Evolutionary conservation across 495 filamentous ascomycete species (phyloP).

Genomic region (Margaritispora aquatica): DNA sequence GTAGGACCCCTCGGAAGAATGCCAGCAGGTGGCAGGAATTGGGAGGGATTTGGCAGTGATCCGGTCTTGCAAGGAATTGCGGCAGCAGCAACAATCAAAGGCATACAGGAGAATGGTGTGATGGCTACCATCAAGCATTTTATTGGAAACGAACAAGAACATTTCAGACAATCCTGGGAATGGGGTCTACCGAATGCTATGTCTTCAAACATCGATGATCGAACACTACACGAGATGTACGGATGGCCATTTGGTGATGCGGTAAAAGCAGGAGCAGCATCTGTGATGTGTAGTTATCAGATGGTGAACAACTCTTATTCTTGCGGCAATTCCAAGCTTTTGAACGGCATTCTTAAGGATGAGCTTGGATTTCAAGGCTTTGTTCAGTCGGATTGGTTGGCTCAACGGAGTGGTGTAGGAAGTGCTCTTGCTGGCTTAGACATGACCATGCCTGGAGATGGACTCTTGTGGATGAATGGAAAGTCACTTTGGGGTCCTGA

Average conservation of each 20-base stretch:
- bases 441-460: conserved; percentile 96
- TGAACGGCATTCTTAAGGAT: conserved; percentile 92
- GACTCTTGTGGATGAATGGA: conserved; percentile 67
- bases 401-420: conserved; percentile 74
- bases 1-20: conserved; percentile 76
- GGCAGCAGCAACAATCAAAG: conserved; percentile 57
- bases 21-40: conserved; percentile 84
- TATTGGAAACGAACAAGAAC: conserved; percentile 82
- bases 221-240: conserved; percentile 78
- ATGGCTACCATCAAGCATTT: conserved; percentile 84
- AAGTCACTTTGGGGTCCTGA: conserved; percentile 74
- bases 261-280: conserved; percentile 78
- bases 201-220: conserved; percentile 76
- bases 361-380: conserved; percentile 94
- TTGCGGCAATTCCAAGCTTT: conserved; percentile 84
- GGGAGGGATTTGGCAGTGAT: conserved; percentile 82
- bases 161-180: conserved; percentile 67
- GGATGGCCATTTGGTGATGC: conserved; percentile 87
- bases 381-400: conserved; percentile 90
- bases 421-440: conserved; percentile 81
- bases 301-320: conserved; percentile 87
- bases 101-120: conserved; percentile 74
- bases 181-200: conserved; percentile 72
- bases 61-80: conserved; percentile 68
- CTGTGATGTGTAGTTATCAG: conserved; percentile 67